Base-by-base conservation (phyloP, 2,329 filamentous ascomycete species). In the Chrysoporthe cubensis region DNA sequence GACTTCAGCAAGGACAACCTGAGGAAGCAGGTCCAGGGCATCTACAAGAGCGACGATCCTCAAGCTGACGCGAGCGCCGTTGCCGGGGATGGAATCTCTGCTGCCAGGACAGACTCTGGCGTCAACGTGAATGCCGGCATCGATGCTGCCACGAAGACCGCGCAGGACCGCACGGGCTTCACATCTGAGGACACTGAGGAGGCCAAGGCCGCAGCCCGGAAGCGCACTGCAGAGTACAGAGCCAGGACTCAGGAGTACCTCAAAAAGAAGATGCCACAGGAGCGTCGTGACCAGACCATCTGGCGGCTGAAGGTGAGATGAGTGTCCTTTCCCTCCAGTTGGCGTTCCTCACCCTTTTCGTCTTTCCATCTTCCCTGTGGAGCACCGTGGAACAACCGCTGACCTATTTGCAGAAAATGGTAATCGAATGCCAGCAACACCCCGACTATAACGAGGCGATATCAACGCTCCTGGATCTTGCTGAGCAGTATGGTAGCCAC, bases 391-490 rank as follows among this genome's bases (percentile, higher is more conserved):
- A 37, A 8, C 2, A 34, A 40, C 57, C 8, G 18, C 42, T 40
- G 44, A 40, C 21, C 2, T 43, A 11, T 18, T 7, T 26, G 40
- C 18, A 60, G 89, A 98, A 98, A 88, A 97, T 98, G 91, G 83
- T 99, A 50, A 89, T 97, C 58, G 96, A 99, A 80, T 94, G 97
- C 74, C 96, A 99, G 81, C 92, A 95, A 66, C 96, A 98, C 76
- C 88, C 92, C 68, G 95, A 99, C 75, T 99, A 98, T 80, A 90
- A 94, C 73, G 87, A 91, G 78, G 96, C 96, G n/a, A 90, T 99
- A 71, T 88, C 94, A 74, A 96, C 95, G 3, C 84, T 99, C 6
- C 86, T 99, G 42, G 84, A 88, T 54, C 84, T 99, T 61, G 94
- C 93, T 7, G 94, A 97, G 81, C 88, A 90, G 73, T 99, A 99